phyloP scores from a whole-genome alignment of 192 early-diverging fungal genomes.

The Rhizophagus clarus region DNA sequence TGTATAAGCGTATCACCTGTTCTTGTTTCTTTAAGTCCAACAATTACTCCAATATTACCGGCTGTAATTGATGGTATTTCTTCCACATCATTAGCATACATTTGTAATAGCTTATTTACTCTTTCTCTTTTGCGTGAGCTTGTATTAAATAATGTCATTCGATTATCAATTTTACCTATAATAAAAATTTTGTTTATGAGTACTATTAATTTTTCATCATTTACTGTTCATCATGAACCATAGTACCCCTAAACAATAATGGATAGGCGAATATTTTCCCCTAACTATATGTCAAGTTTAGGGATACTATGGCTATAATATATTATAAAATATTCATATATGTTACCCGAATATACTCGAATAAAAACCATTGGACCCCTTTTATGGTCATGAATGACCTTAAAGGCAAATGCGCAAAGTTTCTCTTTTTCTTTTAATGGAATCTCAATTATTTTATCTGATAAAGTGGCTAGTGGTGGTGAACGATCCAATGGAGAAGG shows the following conservation, averaged over 20 bases:
- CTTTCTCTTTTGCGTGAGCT: constrained; percentile 85
- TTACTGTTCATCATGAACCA: no score
- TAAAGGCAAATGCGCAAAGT: constrained; percentile 92
- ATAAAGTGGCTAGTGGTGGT: constrained; percentile 55
- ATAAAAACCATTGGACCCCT: constrained; percentile 93
- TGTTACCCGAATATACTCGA: constrained; percentile 93
- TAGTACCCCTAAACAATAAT: no score
- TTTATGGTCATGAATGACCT: constrained; percentile 81
- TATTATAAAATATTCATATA: constrained; percentile 59
- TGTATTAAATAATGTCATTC: constrained; percentile 69
- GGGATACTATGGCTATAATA: no score
- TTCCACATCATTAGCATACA: constrained; percentile 98
- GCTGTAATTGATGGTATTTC: constrained; percentile 72
- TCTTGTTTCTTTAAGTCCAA: constrained; percentile 96
- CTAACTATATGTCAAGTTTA: no score
- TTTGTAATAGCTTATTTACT: constrained; percentile 93
- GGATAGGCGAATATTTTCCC: no score
- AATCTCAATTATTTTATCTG: constrained; percentile 45
- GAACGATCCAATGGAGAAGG: constrained; percentile 79
- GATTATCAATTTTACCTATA: constrained; percentile 62
- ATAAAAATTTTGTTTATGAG: no score
- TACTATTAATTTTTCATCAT: no score
- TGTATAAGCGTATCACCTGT: constrained; percentile 86
- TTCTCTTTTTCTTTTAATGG: constrained; percentile 52
- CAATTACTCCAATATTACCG: constrained; percentile 97